Evolutionary conservation across 2,329 filamentous ascomycete genomes (phyloP), one percentile per base, ranked within the genome.

Genomic region (Xylaria sp.): DNA sequence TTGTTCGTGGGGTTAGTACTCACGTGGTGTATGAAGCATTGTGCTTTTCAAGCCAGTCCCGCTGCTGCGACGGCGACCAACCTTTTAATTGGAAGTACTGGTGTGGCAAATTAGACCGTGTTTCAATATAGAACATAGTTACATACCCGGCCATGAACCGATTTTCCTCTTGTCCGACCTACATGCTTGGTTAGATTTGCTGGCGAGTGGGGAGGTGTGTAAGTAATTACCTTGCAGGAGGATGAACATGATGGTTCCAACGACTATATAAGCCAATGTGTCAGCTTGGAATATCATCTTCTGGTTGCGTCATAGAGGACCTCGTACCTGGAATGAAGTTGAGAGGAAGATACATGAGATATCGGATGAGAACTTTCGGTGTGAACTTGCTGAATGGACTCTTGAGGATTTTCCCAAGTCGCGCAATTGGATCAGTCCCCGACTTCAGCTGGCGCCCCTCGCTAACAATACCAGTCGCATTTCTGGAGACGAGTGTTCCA

Each of bases 41-140:
- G 73, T 94, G 88, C 75, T 88, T 84, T 73, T 90, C 84, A 25
- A 97, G 83, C 86, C 91, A 97, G 58, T 90, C 85, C 56, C 89
- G 85, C 75, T 85, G 88, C 79, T 93, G 87, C 12, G 83, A 83
- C 33, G 84, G 81, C 52, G 88, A 88, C 93, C 94, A 97, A 57
- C 89, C 88, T 83, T 98, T 98, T 70, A 98, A 86, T 83, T 97
- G 93, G 80, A 97, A 98, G 81, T 97, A 98, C 81, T 96, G 3
- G 80, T 78, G 76, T 89, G 86, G 41, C 59, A 33, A 46, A 84
- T 82, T 82, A 49, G 89, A 88, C 2, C 86, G 46, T 67, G 52
- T 62, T 57, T 65, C 66, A 65, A 64, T 46, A 56, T 58, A 33
- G 25, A 49, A 65, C 41, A 7, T 28, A 13, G 39, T n/a, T 33